Base-by-base conservation (phyloP, 2,329 filamentous ascomycete species). In the Diplodia corticola region DNA sequence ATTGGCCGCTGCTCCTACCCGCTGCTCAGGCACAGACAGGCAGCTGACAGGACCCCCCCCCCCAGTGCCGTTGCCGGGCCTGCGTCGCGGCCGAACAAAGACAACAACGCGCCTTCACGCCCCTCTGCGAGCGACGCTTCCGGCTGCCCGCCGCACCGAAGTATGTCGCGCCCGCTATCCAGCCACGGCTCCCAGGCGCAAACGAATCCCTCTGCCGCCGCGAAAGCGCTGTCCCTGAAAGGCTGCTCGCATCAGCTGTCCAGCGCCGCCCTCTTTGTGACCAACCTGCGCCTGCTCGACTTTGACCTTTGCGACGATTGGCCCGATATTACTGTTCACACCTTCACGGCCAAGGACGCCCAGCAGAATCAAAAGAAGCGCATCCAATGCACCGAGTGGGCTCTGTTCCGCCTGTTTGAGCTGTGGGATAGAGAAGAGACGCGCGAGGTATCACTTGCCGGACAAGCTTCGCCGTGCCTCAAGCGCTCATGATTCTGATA, bases 371-470 rank as follows among this genome's bases (percentile, higher is more conserved):
- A 94, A 77, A 95, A 94, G 79, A 90, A 89, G 77, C 87, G 94
- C 63, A 88, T 96, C 44, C 88, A 91, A 71, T 88, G 88, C 67
- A 87, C 93, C 44, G 95, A 99, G 81, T 98, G 94, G 92, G 88
- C 90, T 0, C 81, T 98, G n/a, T 97, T 91, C 77, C 89, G 91
- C 61, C 84, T 99, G 15, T 97, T 97, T 76, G 83, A 85, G 44
- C 80, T 96, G 3, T 97, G 92, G 90, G 91, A 97, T 74, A 85
- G 87, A 0, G 86, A 89, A 12, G 90, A 91, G 72, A 86, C 93
- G 20, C 85, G 86, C 69, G 89, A 89, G 80, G 91, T 92, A 83
- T 48, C 81, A 63, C 50, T 64, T 20, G 12, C 17, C 17, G 12
- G 9, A 5, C 5, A 13, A 33, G 9, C 9, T 22, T 4, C 17